Evolutionary conservation across 2,329 filamentous ascomycete species (phyloP), one percentile per base, ranked within the genome.

Genomic region (Neonectria faginata): DNA sequence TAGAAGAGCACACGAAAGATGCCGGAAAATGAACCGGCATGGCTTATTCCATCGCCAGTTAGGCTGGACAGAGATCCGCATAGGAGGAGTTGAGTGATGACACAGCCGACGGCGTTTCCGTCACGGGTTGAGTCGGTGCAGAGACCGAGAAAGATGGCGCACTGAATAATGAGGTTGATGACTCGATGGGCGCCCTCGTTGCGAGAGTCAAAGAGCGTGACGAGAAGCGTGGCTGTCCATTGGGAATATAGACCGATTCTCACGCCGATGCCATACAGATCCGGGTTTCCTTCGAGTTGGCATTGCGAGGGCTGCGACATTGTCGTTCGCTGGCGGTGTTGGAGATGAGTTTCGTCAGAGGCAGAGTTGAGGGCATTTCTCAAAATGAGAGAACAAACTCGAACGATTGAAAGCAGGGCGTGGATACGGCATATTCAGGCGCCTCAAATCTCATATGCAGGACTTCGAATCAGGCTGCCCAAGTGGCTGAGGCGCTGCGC

Each of bases 211-310:
- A 60, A 60, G 18, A 60, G 22, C 39, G 57, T 60, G 39, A 44
- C 18, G 25, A 60, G 18, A 9, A 60, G 57, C 22, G 51, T 51
- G 14, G 57, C 57, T 7, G 25, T 33, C 57, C 57, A 60, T n/a
- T 60, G 57, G 11, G 48, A 44, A n/a, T 60, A 60, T 12, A 60
- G 57, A 20, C 57, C 57, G 27, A 52, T 18, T 10, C 57, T 29
- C 18, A 60, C 57, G 29, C 57, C 57, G 48, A 60, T 60, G 48
- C 57, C 57, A 22, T 60, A 60, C 48, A 60, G 57, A 29, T 60
- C 57, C 5, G 57, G 18, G 57, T 60, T 60, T 20, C 57, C 57
- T 47, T 45, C 20, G 5, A 60, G 14, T 18, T 27, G 18, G 41
- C 57, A 60, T 41, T 22, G 16, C 11, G 56, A 18, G 33, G 20